Conservation (phyloP, 371 early-diverging fungal species). For the Mucor mucedo region DNA sequence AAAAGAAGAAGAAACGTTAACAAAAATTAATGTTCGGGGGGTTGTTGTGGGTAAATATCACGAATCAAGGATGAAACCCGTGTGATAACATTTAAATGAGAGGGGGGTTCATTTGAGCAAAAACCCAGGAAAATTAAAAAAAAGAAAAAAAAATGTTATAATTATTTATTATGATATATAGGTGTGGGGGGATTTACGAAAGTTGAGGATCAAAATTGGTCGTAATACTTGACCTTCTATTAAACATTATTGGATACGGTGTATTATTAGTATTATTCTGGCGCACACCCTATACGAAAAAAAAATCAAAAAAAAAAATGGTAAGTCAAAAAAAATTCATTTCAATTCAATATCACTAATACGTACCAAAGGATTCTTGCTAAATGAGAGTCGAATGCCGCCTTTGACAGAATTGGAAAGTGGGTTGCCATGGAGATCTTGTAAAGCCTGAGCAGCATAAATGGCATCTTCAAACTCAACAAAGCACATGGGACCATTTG, state of each 20-base stretch:
- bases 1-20: not conserved
- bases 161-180: not conserved
- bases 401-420: slow-evolving; percentile 84
- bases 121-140: slow-evolving; percentile 5
- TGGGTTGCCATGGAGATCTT: slow-evolving; percentile 77
- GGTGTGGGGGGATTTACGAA: slow-evolving; percentile 5
- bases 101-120: not conserved
- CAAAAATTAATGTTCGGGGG: not conserved
- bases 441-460: slow-evolving; percentile 85
- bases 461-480: slow-evolving; percentile 87
- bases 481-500: slow-evolving; percentile 90
- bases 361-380: slow-evolving; percentile 84
- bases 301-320: not conserved
- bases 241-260: slow-evolving; percentile 20
- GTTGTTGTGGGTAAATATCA: too few relatives aligned
- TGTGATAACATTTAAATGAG: not conserved
- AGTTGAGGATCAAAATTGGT: slow-evolving; percentile 33
- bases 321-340: not conserved
- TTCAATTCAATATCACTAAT: too few relatives aligned
- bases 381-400: slow-evolving; percentile 88
- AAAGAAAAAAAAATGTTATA: slow-evolving; percentile 4
- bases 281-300: slow-evolving; percentile 26
- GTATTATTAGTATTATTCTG: slow-evolving; percentile 21
- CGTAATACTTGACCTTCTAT: slow-evolving; percentile 33
- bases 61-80: not conserved